Evolutionary conservation across 2,329 filamentous ascomycete genomes (phyloP).

Genomic region (Alternaria burnsii): DNA sequence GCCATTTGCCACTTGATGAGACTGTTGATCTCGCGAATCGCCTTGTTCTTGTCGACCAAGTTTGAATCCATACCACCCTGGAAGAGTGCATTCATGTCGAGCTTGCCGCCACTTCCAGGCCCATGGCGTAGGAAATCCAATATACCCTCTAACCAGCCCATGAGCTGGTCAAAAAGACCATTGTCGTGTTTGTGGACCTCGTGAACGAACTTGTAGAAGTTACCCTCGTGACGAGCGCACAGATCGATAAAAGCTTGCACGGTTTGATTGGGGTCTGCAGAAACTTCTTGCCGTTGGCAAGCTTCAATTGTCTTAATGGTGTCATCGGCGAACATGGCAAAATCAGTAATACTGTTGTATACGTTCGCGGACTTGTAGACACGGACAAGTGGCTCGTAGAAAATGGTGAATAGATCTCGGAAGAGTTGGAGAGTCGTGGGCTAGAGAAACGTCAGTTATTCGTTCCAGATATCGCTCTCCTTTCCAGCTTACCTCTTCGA

Average conservation of each 20-base stretch:
- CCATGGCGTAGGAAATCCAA: constrained; percentile 91
- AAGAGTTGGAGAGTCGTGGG: constrained; percentile 97
- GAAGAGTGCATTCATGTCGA: constrained; percentile 95
- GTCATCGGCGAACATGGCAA: constrained; percentile 91
- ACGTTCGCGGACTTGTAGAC: constrained; percentile 99
- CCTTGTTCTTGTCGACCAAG: constrained; percentile 74
- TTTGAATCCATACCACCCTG: constrained; percentile 76
- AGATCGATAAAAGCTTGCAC: constrained; percentile 98
- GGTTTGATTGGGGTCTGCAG: constrained; percentile 95
- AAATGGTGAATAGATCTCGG: constrained; percentile 96
- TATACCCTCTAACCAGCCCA: constrained; percentile 97
- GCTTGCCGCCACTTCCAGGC: constrained; percentile 76
- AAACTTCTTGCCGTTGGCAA: constrained; percentile 78
- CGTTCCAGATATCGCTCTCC: background rate
- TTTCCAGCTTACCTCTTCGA: constrained; percentile 72
- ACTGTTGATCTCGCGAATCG: constrained; percentile 80
- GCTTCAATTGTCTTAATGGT: constrained; percentile 81
- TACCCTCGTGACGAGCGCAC: constrained; percentile 91
- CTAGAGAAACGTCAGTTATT: constrained; percentile 40
- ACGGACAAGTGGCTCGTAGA: constrained; percentile 95
- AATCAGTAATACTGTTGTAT: constrained; percentile 96
- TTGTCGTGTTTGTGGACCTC: constrained; percentile 98
- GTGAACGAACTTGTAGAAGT: constrained; percentile 99
- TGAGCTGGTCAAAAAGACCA: constrained; percentile 92
- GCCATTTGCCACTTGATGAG: constrained; percentile 95